Base-by-base conservation (phyloP, 2,329 filamentous ascomycete species). In the Coniochaeta sp. region DNA sequence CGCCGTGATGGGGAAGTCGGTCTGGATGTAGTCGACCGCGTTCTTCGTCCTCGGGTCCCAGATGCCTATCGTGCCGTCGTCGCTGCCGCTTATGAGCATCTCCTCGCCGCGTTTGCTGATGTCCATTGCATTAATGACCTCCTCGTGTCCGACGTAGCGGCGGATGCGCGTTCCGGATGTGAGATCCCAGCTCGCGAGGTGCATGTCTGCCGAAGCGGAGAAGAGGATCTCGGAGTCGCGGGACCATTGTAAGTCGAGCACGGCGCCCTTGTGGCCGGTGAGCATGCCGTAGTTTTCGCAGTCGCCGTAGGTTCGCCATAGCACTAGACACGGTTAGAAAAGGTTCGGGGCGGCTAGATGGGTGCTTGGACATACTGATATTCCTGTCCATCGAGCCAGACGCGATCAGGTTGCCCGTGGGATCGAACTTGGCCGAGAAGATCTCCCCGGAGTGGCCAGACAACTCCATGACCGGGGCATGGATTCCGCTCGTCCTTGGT, bases 1-100 rank as follows among this genome's bases (percentile, higher is more conserved):
- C 0, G 92, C 88, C 2, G 94, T 97, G 52, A 99, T 83, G 1
- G 94, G 94, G 55, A 95, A 95, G 55, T 94, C 87, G 0, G 91
- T 96, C 64, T 92, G 83, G 56, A 97, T 86, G 61, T 91, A 91
- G 62, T 95, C 89, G 52, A 87, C 81, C 0, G 91, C 92, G 51
- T 89, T 83, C 69, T 96, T 97, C 52, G 89, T 86, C 60, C 94
- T 81, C 8, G 92, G 91, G 66, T 99, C 94, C 94, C 94, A 99
- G 45, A 97, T 87, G 53, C 91, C 91, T 62, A 99, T 91, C 56
- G 84, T 89, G 6, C 91, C 91, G 67, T 99, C 94, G 65, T 99
- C 92, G 58, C 91, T 95, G 32, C 87, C 94, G 65, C 89, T 96
- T 56, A 96, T 81, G 45, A 99, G 72, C 49, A 96, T 72, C 63